Evolutionary conservation across 192 early-diverging fungal genomes (phyloP).

Genomic region (Entrophospora sp.): DNA sequence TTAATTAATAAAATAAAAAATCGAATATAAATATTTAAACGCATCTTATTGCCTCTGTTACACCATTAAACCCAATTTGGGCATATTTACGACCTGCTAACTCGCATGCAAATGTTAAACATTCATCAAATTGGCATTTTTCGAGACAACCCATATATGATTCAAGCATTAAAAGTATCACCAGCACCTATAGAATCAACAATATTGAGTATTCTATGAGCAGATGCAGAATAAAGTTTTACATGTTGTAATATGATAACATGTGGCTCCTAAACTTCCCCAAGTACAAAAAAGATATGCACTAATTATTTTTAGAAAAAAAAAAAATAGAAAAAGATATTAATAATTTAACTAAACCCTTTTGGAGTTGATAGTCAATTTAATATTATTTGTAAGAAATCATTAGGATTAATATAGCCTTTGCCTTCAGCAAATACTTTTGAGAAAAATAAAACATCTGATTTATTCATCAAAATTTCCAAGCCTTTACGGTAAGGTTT

Average conservation of each 20-base stretch:
- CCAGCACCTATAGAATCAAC: conserved; percentile 45
- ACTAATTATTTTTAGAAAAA: conserved; percentile 20
- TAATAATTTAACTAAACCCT: neutral
- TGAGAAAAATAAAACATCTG: conserved; percentile 56
- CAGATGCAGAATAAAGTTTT: conserved; percentile 22
- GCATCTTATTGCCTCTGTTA: neutral
- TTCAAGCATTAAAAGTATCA: conserved; percentile 46
- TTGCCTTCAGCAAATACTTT: conserved; percentile 46
- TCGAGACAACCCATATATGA: conserved; percentile 29
- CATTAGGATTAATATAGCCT: conserved; percentile 41
- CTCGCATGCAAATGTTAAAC: conserved; percentile 33
- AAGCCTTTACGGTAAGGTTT: conserved; percentile 51
- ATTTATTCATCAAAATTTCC: conserved; percentile 39
- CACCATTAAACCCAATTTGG: conserved; percentile 33
- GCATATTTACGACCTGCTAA: conserved; percentile 38
- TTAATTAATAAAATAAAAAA: no score
- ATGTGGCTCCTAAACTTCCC: conserved; percentile 45
- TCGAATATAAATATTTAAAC: no score
- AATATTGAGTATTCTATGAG: conserved; percentile 22
- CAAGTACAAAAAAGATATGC: conserved; percentile 53
- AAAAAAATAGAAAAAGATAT: no score
- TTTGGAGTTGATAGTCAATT: no score
- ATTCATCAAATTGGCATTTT: conserved; percentile 23
- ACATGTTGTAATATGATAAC: conserved; percentile 27
- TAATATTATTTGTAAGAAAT: conserved; percentile 31